Base-by-base conservation (phyloP, 345 rosid species). In the Corymbia maculata region DNA sequence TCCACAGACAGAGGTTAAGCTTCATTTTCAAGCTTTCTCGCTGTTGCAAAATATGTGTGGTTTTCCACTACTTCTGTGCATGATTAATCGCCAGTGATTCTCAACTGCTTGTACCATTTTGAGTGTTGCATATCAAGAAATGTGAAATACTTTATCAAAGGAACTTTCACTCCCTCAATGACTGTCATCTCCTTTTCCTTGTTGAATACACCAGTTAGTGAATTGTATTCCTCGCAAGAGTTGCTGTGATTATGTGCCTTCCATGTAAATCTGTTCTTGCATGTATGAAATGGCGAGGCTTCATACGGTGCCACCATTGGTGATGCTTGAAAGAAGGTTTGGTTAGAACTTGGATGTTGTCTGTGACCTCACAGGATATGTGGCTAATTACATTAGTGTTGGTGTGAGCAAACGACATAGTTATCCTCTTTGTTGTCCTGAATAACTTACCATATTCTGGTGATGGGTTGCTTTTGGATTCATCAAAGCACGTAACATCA, bases 1-100 rank as follows among this genome's bases (percentile, higher is more conserved):
- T 92, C 98, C 98, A n/a, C 94, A 95, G 91, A 94, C 96, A 87
- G 91, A 96, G 91, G 99, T 97, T 75, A 75, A 75, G 22, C 50
- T 86, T 44, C 66, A 21, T 57, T 51, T 45, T 80, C 50, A 26
- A 47, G 87, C 64, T 66, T 51, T 51, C 4, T 88, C 64, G 47
- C 49, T 5, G 13, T 61, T 28, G 68, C 32, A 13, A 61, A 21
- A 36, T 70, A 16, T 12, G 82, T 75, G 49, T 75, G 82, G 42
- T 75, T 59, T 19, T 42, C 82, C 24, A 44, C 47, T 21, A 75
- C 47, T 85, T 17, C 13, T 50, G 85, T 85, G 32, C 57, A n/a
- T 47, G 86, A 85, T 85, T 85, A 44, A 36, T 75, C 4, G 3
- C 24, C 14, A 4, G n/a, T 59, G 7, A 75, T 75, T 75, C 49